phyloP scores from a whole-genome alignment of 768 basidiomycete genomes.

The Mrakia blollopis region DNA sequence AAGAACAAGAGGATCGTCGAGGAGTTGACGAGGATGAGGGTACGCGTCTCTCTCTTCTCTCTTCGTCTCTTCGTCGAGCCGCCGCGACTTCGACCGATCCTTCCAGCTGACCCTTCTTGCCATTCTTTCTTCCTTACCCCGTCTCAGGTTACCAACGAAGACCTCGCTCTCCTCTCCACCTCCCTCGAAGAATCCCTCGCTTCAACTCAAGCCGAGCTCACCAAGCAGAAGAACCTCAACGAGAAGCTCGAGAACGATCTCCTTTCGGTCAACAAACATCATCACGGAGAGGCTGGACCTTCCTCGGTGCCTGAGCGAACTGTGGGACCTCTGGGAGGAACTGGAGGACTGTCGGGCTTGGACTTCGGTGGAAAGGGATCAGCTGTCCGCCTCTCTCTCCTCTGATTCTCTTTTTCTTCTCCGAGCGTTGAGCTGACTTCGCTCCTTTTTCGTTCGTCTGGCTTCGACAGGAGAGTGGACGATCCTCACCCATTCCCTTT shows the following conservation, averaged over 20 bases:
- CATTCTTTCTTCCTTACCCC: neutral
- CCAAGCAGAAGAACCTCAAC: slow-evolving; percentile 72
- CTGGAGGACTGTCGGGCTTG: slow-evolving; percentile 65
- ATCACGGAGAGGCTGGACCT: slow-evolving; percentile 35
- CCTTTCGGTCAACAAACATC: slow-evolving; percentile 66
- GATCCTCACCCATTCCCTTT: slow-evolving; percentile 62
- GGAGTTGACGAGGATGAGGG: slow-evolving; percentile 85
- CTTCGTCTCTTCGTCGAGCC: neutral
- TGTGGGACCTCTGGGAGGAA: slow-evolving; percentile 19
- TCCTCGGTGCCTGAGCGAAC: neutral
- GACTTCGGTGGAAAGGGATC: slow-evolving; percentile 53
- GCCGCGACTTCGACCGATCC: neutral
- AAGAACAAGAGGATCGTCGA: slow-evolving; percentile 92
- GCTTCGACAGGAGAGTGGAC: slow-evolving; percentile 36
- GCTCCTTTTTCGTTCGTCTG: neutral
- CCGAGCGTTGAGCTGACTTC: neutral
- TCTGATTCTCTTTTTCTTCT: neutral
- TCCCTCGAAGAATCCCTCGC: slow-evolving; percentile 58
- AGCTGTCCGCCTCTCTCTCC: neutral
- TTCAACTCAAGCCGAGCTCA: slow-evolving; percentile 59
- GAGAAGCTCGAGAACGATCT: slow-evolving; percentile 91
- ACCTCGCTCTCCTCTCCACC: slow-evolving; percentile 67
- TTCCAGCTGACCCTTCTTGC: neutral
- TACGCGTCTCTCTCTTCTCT: slow-evolving; percentile 39
- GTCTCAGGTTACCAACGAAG: slow-evolving; percentile 64